Conservation (phyloP, 139 green algal species). For the Volvox africanus region DNA sequence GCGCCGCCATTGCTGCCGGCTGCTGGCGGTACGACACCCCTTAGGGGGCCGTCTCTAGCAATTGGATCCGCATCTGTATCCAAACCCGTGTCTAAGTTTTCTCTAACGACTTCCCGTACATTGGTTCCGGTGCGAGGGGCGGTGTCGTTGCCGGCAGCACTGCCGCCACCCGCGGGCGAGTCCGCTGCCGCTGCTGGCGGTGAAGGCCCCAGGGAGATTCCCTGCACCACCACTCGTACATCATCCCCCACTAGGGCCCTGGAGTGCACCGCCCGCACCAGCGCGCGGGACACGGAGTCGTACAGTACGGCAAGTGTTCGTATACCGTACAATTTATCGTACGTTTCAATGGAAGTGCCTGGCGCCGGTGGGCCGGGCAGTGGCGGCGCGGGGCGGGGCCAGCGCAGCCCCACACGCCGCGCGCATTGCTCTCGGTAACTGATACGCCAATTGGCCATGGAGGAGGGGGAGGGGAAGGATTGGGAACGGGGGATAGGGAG, state of each 20-base stretch:
- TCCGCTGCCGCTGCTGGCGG: not conserved
- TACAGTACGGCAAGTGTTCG: constrained; percentile 25
- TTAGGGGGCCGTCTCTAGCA: too few species aligned
- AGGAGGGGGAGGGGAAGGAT: too few species aligned
- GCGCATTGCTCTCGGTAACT: constrained; percentile 21
- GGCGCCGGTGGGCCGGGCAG: not conserved
- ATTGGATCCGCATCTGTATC: too few species aligned
- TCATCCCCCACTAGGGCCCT: not conserved
- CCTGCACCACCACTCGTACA: not conserved
- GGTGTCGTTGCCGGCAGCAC: not conserved
- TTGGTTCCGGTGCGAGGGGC: not conserved
- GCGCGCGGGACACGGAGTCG: not conserved
- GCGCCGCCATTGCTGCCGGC: not conserved
- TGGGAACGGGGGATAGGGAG: too few species aligned
- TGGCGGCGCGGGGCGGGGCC: not conserved
- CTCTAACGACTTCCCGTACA: not conserved
- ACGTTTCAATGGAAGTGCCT: not conserved
- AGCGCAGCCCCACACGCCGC: not conserved
- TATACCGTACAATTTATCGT: constrained; percentile 19
- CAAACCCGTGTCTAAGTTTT: not conserved
- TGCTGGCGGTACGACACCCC: not conserved
- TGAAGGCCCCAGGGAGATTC: not conserved
- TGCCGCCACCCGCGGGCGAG: not conserved
- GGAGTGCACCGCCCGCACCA: constrained; percentile 11
- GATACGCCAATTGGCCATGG: too few species aligned